Base-by-base conservation (phyloP, 352 stramenopile species). In the Phytophthora macrochlamydospora region DNA sequence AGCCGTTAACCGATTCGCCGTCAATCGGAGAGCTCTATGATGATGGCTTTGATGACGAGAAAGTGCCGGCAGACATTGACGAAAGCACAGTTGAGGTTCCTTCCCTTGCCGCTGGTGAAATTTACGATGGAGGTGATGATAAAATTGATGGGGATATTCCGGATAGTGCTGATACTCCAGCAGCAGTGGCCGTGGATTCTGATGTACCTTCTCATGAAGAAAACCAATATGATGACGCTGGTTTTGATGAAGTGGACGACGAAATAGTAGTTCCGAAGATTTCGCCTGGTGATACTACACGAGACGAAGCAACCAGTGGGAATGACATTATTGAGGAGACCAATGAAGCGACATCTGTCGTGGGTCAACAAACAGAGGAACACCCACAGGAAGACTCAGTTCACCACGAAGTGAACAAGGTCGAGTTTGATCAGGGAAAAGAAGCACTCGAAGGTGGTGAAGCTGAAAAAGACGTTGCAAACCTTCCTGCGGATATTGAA, bases 211-310 rank as follows among this genome's bases (percentile, higher is more conserved):
- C 43, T 42, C 29, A 49, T 8, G 56, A 68, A 12, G 62, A 69
- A 43, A 24, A 7, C 8, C 18, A 64, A 54, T 75, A 65, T 54
- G 62, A 18, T 32, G 53, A 65, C 24, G 57, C 49, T 13, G 58
- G 56, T 3, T 72, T 75, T 64, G 58, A 71, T 29, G 67, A 57
- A 7, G 45, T 29, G 51, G 67, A 51, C 24, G 51, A 65, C 40
- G 50, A 52, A 63, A 12, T 45, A 51, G 7, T 29, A 43, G 29
- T 8, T 43, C 18, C 5, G 9, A 45, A 58, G 18, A 33, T 35
- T 30, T 13, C 8, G 0, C 24, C 40, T 46, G 43, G 62, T 2
- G 51, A 53, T 51, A 24, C 43, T 28, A 3, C 43, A 29, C 35
- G 9, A 11, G 9, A 11, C 35, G 35, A 40, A 11, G 48, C 55